Evolutionary conservation across 805 yeast genomes (phyloP), one percentile per base, ranked within the genome.

Genomic region (Maudiozyma barnettii): DNA sequence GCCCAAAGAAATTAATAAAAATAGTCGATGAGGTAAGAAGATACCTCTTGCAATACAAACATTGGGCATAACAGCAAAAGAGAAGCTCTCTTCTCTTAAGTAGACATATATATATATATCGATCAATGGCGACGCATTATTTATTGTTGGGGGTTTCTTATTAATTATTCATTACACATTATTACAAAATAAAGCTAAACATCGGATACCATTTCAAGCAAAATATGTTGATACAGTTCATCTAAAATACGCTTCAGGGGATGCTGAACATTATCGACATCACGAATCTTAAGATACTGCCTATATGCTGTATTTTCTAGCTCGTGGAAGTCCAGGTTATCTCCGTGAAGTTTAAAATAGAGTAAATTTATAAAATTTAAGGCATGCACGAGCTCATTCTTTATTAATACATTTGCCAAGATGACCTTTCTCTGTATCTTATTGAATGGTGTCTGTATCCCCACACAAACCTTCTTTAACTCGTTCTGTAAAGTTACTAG

Each of bases 381-480:
- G 3, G 36, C 33, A 12, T 30, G 16, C 1, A 45, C 47, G 9
- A 48, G 31, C 33, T 48, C 51, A 36, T 21, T 45, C 33, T 41
- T 45, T 7, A 48, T 48, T 10, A 48, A 22, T 10, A 48, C 14
- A 39, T 48, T 48, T 9, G 51, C 51, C 9, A 56, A 48, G 3
- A 66, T 58, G 13, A 67, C 54, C 37, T 51, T 49, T 29, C 52
- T 49, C 39, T 59, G 58, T 12, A 64, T 49, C 43, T 63, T 55
- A 14, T 59, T 46, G 44, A 52, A 63, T n/a, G 70, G 68, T n/a
- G 64, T 59, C 20, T 58, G 59, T 39, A 67, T 54, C 31, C 58
- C 52, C 5, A 67, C 51, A 44, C 67, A 52, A 13, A 67, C 49
- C 50, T 66, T 62, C 49, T 67, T 69, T 23, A 67, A 53, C 2